phyloP scores from a whole-genome alignment of 1,284 basidiomycete genomes.

The Exsudoporus floridanus region DNA sequence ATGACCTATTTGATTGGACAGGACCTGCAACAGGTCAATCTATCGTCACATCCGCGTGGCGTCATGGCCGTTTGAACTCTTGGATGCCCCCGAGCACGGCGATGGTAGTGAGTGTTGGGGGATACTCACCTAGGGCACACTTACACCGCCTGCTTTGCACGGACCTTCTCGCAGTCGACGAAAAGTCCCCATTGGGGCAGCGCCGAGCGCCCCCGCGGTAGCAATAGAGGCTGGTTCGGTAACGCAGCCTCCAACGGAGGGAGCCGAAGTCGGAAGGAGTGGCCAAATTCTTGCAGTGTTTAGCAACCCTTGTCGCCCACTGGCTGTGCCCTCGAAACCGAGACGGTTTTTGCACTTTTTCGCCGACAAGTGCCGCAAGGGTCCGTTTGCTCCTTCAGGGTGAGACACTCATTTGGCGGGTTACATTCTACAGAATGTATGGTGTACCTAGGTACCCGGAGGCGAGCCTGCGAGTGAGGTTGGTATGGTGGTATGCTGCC shows the following conservation, averaged over 20 bases:
- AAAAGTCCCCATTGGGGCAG: neutral
- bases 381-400: neutral
- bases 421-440: neutral
- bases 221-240: slow-evolving; percentile 14
- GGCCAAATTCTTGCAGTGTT: slow-evolving; percentile 1
- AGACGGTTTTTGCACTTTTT: neutral
- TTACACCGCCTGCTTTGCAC: neutral
- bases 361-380: neutral
- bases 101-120: neutral
- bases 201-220: slow-evolving; percentile 9
- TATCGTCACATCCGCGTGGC: neutral
- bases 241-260: slow-evolving; percentile 9
- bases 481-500: slow-evolving; percentile 1
- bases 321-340: slow-evolving; percentile 5
- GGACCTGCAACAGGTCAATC: neutral
- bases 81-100: neutral
- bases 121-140: too few relatives aligned
- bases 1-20: neutral
- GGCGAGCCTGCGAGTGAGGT: neutral
- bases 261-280: slow-evolving; percentile 7
- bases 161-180: neutral
- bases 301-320: slow-evolving; percentile 13
- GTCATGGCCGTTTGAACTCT: neutral
- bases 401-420: neutral
- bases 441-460: neutral